Base-by-base conservation (phyloP, 1,284 basidiomycete species). In the Tremellales sp. region DNA sequence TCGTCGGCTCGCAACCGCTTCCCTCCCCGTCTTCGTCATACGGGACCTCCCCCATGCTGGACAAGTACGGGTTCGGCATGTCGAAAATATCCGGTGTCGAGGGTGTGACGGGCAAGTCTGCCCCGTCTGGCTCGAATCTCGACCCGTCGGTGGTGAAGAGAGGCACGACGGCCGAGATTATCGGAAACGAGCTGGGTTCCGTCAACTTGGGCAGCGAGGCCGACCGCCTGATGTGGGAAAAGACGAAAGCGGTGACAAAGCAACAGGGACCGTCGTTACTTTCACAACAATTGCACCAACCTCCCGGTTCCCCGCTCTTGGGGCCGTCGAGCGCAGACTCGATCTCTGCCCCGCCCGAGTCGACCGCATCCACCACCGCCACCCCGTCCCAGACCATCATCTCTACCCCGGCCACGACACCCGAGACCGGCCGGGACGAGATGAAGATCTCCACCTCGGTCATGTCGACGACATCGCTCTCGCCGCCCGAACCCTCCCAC, bases 21-120 rank as follows among this genome's bases (percentile, higher is more conserved):
- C 92, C 94, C 0, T 76, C 74, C 79, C 87, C 60, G 76, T 87
- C 37, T 79, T 84, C 54, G 78, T 85, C 57, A 81, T 86, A 68
- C 78, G 84, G 84, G 22, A 82, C 80, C 7, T 81, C 79, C 47
- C 83, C 85, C 13, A 88, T 86, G 79, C 77, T 95, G 43, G 93
- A 97, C 77, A 88, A 87, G 63, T 87, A 85, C 76, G 84, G 85
- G 0, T 94, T 98, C 63, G 86, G 83, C 10, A 97, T 98, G 93
- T 86, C 81, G 74, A 77, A 78, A 62, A 79, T 78, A 43, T 69
- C 68, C 1, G 67, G 67, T 9, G 61, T 56, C 0, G 61, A 53
- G 22, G 53, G 43, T 16, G 54, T 50, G 13, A 28, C 49, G 25
- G 56, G 55, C 38, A 57, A 60, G 48, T 57, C 53, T 28, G 56